Evolutionary conservation across 169 alveolate genomes (phyloP), one percentile per base, ranked within the genome.

Genomic region (Perkinsus olseni): DNA sequence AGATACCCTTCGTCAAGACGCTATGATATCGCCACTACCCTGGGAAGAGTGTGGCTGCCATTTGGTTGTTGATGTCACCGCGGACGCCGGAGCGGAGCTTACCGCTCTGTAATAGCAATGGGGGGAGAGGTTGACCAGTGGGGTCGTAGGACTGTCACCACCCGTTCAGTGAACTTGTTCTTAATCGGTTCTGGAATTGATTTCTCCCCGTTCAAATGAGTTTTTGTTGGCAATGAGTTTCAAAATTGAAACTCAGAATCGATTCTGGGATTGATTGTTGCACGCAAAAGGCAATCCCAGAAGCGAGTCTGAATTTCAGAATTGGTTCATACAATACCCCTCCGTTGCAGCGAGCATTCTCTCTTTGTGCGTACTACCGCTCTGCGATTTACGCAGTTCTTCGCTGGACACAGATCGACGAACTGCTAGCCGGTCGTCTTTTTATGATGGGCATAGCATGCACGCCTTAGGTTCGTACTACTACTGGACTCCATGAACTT

Each of bases 401-500:
- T 45, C 17, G 6, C 62, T 45, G n/a, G n/a, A n/a, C n/a, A n/a
- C n/a, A n/a, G n/a, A n/a, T 17, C 62, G 6, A 45, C 17, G 62
- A 6, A 45, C 62, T 45, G 24, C 62, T 45, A 17, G 62, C n/a
- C n/a, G n/a, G n/a, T n/a, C n/a, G n/a, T n/a, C n/a, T n/a, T n/a
- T n/a, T 45, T 45, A 45, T 17, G 62, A 45, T 45, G 62, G 62
- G 17, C 17, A 45, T 45, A n/a, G n/a, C n/a, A n/a, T 45, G 62
- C 62, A 45, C 17, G 62, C 31, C 28, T 62, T 1, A 62, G 82
- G 82, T 62, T 13, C 82, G 82, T 62, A 4, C 82, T 62, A 4
- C 82, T 62, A 13, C 94, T 97, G 31, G 98, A 97, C 92, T 95
- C 97, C 37, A 92, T 97, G 91, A 97, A 97, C 94, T 97, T 96